Base-by-base conservation (phyloP, 345 rosid genomes). In the Syzygium jambos region DNA sequence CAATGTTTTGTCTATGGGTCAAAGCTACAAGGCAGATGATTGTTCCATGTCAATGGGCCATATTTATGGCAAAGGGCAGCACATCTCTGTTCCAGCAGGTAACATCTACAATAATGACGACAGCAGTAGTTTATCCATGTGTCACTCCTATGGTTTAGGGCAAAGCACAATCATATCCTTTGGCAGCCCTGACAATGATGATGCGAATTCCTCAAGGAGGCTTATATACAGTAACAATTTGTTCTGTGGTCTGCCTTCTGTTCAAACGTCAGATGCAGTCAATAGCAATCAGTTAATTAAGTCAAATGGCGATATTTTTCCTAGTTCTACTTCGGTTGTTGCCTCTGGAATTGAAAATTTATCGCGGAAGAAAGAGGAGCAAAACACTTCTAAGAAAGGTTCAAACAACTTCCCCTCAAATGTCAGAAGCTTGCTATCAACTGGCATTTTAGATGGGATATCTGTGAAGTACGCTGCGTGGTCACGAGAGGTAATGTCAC, bases 371-470 rank as follows among this genome's bases (percentile, higher is more conserved):
- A 97, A 93, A 90, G 86, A 87, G 84, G 98, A 94, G 85, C 85
- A 87, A 25, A 95, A 94, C 91, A 15, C 92, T 30, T 90, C 93
- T 56, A 94, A 89, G 91, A 97, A 95, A 90, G 98, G 94, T 87
- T 96, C 97, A 84, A 96, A 96, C 80, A 94, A 96, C 92, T 97
- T 97, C 90, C 99, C 99, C 87, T 94, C 99, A 59, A 97, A 97
- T 68, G 98, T 97, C 51, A 95, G 97, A 89, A 97, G 98, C 91
- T 93, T 97, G 91, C 92, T 97, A 91, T 96, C 98, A 78, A 97
- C 99, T 46, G 98, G 98, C 87, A 97, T 95, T 96, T 96, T 96
- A 6, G 99, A 97, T 89, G 98, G 98, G 11, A 96, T 96, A 82
- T 98, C 96, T 61, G 98, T 97, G 89, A 97, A 95, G 92, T 97